phyloP scores from a whole-genome alignment of 1,139 yeast species.

The Candida sp. region DNA sequence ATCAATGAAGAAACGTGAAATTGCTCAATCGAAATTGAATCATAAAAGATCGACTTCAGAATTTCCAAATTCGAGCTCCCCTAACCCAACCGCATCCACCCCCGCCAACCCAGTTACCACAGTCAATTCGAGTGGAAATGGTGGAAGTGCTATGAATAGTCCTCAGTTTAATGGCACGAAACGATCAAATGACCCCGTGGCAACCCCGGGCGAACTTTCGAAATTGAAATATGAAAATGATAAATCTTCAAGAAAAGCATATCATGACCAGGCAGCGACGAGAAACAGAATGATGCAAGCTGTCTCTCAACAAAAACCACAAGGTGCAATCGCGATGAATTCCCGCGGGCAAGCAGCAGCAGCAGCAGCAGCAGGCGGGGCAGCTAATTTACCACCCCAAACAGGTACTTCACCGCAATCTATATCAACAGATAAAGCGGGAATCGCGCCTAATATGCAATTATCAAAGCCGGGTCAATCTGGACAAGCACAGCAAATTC shows the following conservation, averaged over 20 bases:
- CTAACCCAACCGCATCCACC: conserved; percentile 16
- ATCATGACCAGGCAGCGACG: conserved; percentile 50
- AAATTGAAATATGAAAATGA: conserved; percentile 82
- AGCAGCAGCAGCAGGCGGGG: conserved; percentile 12
- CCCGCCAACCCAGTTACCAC: conserved; percentile 3
- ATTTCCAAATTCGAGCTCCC: conserved; percentile 9
- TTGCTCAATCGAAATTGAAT: conserved; percentile 32
- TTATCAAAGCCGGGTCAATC: not conserved
- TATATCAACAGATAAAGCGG: conserved; percentile 13
- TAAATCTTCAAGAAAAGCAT: conserved; percentile 74
- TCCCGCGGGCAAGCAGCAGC: conserved; percentile 9
- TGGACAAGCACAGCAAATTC: conserved; percentile 1
- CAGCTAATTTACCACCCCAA: conserved; percentile 4
- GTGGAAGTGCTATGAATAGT: conserved; percentile 3
- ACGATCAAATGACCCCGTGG: conserved; percentile 37
- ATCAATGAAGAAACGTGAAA: conserved; percentile 83
- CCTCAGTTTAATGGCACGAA: conserved; percentile 11
- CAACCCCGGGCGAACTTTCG: conserved; percentile 83
- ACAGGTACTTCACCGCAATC: conserved; percentile 3
- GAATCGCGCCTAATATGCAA: conserved; percentile 7
- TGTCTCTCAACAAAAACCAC: conserved; percentile 31
- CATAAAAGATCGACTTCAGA: conserved; percentile 24
- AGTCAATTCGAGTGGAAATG: conserved; percentile 1
- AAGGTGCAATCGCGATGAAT: conserved; percentile 8
- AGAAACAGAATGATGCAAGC: conserved; percentile 39